Percentiles rank a stretch among this genome's conserved stretches.
phyloP scores from a whole-genome alignment of 257 asterid species.

The Nicotiana undulata region DNA sequence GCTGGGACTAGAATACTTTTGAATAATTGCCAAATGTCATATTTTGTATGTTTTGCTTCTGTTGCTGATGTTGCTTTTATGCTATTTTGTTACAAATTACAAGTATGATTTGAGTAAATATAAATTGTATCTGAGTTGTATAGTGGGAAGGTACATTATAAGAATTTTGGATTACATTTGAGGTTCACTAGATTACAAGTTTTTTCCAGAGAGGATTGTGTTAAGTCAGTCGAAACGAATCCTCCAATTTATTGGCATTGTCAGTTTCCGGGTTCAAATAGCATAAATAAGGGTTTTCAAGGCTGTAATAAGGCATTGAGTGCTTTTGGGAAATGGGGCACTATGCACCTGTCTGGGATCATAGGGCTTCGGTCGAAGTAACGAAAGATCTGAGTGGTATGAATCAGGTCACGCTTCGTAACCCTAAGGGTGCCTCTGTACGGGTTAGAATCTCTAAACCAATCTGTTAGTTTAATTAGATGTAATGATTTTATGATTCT shows the following conservation, averaged over 20 bases:
- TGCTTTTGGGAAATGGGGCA: conserved; percentile 62
- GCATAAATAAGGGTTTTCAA: not conserved
- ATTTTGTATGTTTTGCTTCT: not conserved
- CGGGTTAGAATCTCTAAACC: conserved; percentile 42
- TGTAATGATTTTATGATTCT: not conserved
- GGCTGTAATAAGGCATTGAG: not conserved
- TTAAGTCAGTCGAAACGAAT: not conserved
- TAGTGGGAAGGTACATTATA: not conserved
- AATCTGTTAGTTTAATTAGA: conserved; percentile 6
- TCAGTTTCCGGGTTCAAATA: not conserved
- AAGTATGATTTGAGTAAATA: not conserved
- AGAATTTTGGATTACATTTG: not conserved
- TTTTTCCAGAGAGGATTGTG: not conserved
- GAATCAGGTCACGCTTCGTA: conserved; percentile 73
- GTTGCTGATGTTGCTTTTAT: not conserved
- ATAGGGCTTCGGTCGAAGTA: conserved; percentile 47
- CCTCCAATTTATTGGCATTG: not conserved
- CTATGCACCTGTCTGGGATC: conserved; percentile 72
- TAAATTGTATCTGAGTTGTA: not conserved
- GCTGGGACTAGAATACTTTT: not conserved
- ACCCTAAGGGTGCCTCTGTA: conserved; percentile 81
- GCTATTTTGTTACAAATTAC: not conserved
- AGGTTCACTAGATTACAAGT: conserved; percentile 10
- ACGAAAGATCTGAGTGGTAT: conserved; percentile 77
- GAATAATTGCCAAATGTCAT: conserved; percentile 3